A percentile compares a stretch with the other conserved stretches of the same genome.
These are phyloP conservation scores for Candida khao-thaluensis DNA, from an alignment of 805 yeast genomes.

Conservation along the genomic window DNA sequence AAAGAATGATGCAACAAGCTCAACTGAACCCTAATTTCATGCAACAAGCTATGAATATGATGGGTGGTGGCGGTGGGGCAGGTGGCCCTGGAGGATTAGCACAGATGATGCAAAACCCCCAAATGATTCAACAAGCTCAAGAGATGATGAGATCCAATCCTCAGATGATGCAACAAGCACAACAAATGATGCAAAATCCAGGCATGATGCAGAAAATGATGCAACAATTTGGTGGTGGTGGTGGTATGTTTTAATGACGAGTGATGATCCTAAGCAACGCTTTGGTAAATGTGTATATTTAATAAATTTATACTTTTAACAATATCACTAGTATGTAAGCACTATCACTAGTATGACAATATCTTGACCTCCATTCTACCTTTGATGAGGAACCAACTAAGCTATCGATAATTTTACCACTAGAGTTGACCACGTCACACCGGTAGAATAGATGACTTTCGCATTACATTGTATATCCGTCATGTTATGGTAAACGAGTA, in stretches of 20 bases:
- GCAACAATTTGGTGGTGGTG: conserved; percentile 72
- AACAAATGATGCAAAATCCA: conserved; percentile 51
- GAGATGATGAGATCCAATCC: conserved; percentile 48
- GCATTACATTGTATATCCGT: no score
- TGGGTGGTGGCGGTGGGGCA: conserved; percentile 50
- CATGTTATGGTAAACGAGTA: no score
- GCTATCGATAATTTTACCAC: no score
- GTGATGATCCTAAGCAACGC: neutral
- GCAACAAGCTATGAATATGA: conserved; percentile 64
- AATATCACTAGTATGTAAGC: no score
- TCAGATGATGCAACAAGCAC: conserved; percentile 39
- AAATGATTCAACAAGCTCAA: conserved; percentile 47
- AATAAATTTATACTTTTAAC: neutral
- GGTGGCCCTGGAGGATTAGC: conserved; percentile 50
- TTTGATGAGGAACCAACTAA: no score
- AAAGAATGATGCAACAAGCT: conserved; percentile 56
- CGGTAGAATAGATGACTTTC: no score
- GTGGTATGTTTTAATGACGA: conserved; percentile 6
- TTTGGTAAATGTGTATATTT: neutral
- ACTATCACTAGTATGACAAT: no score
- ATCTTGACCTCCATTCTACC: no score
- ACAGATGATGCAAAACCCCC: conserved; percentile 59
- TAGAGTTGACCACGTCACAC: no score
- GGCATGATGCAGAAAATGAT: conserved; percentile 70
- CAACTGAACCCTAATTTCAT: conserved; percentile 50